Evolutionary conservation across 225 moss, liverwort and hornwort species (phyloP).

Genomic region (Bryoerythrophyllum caledonicum): DNA sequence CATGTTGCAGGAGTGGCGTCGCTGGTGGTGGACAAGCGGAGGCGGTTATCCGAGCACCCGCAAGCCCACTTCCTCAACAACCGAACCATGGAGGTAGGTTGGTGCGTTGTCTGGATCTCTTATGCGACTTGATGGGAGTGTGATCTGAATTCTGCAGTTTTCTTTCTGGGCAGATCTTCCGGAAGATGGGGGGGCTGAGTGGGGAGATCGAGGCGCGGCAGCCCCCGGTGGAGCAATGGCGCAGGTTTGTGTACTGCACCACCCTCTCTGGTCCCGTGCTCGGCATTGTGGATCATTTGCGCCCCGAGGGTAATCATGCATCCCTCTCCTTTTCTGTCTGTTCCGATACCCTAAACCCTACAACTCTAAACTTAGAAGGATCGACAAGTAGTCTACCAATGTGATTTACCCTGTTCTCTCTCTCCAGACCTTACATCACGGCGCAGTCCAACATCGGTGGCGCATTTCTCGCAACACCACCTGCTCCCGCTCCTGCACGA

Average conservation of each 20-base stretch:
- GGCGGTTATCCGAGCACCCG: conserved; percentile 70
- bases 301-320: conserved; percentile 66
- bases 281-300: conserved; percentile 90
- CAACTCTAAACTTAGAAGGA: too few species aligned
- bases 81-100: conserved; percentile 99
- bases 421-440: conserved; percentile 55
- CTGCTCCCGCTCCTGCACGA: conserved; percentile 77
- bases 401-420: background rate
- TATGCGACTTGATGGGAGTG: background rate
- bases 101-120: background rate
- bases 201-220: conserved; percentile 74
- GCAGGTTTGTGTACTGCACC: conserved; percentile 34
- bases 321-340: conserved; percentile 28
- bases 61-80: conserved; percentile 98
- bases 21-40: conserved; percentile 74
- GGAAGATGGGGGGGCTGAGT: conserved; percentile 83
- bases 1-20: conserved; percentile 69
- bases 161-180: conserved; percentile 66
- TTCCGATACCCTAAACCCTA: background rate
- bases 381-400: too few species aligned
- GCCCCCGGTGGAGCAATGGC: conserved; percentile 92
- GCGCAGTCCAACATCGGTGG: conserved; percentile 73
- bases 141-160: background rate
- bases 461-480: conserved; percentile 93
- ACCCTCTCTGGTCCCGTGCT: conserved; percentile 82